Base-by-base conservation (phyloP, 257 asterid species). In the Capsicum pubescens region DNA sequence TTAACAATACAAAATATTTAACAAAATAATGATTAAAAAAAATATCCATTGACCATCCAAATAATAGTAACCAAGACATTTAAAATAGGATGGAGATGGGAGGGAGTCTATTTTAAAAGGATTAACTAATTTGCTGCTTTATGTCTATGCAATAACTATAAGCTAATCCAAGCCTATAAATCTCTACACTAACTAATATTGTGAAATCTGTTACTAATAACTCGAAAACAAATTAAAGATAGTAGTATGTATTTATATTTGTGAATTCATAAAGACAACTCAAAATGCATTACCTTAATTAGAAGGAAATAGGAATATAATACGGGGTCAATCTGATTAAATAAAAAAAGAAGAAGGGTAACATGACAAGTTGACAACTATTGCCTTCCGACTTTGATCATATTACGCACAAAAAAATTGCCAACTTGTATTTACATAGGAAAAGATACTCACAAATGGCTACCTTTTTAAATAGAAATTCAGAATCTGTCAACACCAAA, bases 331-430 rank as follows among this genome's bases (percentile, higher is more conserved):
- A 50, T 50, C 42, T 50, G 63, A 52, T 52, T 13, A 76, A 52
- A 13, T 50, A 7, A 21, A 76, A 10, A 21, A 13, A 39, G 52
- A 39, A 36, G 21, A 76, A 21, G 46, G 81, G 9, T 52, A 76
- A 21, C 63, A 21, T 76, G 81, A 16, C 63, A 76, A 52, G n/a
- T 76, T 76, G 81, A 16, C 63, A 76, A 52, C 42, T 76, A 50
- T 46, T 52, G 8, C 61, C 61, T 26, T 76, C 26, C 13, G 81
- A 76, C 63, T 52, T 39, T 14, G 39, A 21, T 13, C 46, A 39
- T 39, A 50, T 7, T 7, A n/a, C 19, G 59, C n/a, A 72, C 17
- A 46, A 11, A 10, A 48, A 72, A 42, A 44, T 13, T n/a, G 80
- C 16, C 10, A 19, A 19, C n/a, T 6, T 6, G 42, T 6, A 11